Evolutionary conservation across 768 basidiomycete species (phyloP), one percentile per base, ranked within the genome.

Genomic region (Tricholomella constricta): DNA sequence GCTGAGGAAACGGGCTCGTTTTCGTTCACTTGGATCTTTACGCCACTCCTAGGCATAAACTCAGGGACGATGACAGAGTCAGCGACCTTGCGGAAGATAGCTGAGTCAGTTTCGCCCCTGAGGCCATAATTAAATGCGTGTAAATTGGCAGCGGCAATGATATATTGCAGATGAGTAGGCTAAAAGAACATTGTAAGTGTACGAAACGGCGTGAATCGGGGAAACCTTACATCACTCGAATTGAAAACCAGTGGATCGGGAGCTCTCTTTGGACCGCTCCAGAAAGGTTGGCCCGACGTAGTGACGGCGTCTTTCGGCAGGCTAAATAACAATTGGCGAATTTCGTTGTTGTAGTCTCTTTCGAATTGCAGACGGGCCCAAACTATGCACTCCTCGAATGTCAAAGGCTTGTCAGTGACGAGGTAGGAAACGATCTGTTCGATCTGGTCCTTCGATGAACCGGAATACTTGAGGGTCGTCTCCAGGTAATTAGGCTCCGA

Each of bases 51-150:
- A 1, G 97, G 97, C n/a, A 82, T 84, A 71, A 98, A 99, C 65
- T 91, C 88, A 9, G 95, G 94, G 15, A 98, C 87, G 29, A 88
- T 80, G 56, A 97, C 86, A 6, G 83, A 78, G 59, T 91, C 89
- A 4, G 89, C 85, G 20, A 95, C 78, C 68, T 88, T 93, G 72
- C 85, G 87, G 82, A 95, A 95, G 37, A 89, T 57, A 1, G 76
- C 75, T 9, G 83, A 80, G 69, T 98, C 89, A 1, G 81, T 86
- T 65, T 91, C 89, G 42, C 97, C 97, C 59, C 89, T 88, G 45
- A 99, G 80, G 19, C 97, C 97, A 64, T 98, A 99, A 78, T 98
- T 99, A 79, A 85, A 98, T 4, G 97, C 97, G 66, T 94, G 97
- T 17, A 99, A 78, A 70, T 99, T 98, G 53, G 97, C 94, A 11